Evolutionary conservation across 1,284 basidiomycete genomes (phyloP), one percentile per base, ranked within the genome.

Genomic region (Apiotrichum porosum): DNA sequence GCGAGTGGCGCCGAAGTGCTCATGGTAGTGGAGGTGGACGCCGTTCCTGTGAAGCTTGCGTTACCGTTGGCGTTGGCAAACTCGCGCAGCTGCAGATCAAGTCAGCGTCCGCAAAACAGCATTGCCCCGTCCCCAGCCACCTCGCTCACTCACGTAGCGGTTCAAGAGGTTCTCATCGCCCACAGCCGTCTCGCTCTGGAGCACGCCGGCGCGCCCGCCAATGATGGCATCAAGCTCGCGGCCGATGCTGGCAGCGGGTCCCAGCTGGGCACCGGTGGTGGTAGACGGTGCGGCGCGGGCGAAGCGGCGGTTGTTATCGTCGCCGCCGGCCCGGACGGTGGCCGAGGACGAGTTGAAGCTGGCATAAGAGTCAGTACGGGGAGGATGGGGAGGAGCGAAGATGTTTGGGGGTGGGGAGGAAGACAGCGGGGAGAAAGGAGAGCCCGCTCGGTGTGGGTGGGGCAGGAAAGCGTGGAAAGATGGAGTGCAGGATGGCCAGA

Each of bases 341-440:
- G 56, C 59, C 12, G 54, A 53, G 6, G 59, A 61, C 46, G 59
- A 61, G 57, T 61, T 61, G 59, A 61, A 61, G 39, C 58, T 60
- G 43, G 21, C 18, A 26, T 30, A 31, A 30, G 30, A 32, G 41
- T 42, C 33, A 39, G 38, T 14, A 34, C 9, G 6, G 32, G 14
- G 9, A 23, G 9, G 18, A 24, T 23, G 31, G 21, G 19, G 19
- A 13, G n/a, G 30, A 15, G 28, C 21, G 19, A 9, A 22, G n/a
- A n/a, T n/a, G n/a, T n/a, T n/a, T n/a, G n/a, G n/a, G n/a, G n/a
- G n/a, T n/a, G n/a, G n/a, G n/a, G n/a, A n/a, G n/a, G n/a, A n/a
- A n/a, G n/a, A n/a, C n/a, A n/a, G n/a, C n/a, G n/a, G n/a, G n/a
- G n/a, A n/a, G n/a, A n/a, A n/a, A n/a, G n/a, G n/a, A n/a, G n/a